phyloP scores from a whole-genome alignment of 371 early-diverging fungal species.

The Synchytrium microbalum region DNA sequence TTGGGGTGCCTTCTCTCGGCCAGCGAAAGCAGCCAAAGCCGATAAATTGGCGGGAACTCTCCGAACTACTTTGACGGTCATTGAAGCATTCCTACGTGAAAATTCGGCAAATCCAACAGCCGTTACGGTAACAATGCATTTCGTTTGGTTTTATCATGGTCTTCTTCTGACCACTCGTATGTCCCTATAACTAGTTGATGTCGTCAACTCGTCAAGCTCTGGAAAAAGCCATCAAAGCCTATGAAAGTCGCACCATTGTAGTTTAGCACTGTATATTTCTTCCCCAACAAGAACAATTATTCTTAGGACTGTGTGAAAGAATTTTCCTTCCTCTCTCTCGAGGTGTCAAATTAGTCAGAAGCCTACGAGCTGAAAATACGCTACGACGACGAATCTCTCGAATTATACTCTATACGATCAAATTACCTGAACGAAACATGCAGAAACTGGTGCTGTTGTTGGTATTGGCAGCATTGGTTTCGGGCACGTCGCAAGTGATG shows the following conservation, averaged over 20 bases:
- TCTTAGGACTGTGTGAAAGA: no score
- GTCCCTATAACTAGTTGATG: background rate
- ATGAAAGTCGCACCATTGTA: background rate
- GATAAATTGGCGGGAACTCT: background rate
- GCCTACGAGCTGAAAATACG: no score
- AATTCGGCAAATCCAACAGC: background rate
- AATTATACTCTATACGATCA: no score
- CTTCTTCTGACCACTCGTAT: no score
- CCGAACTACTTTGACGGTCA: background rate
- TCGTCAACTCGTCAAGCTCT: background rate
- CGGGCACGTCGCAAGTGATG: background rate
- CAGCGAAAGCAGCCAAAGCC: background rate
- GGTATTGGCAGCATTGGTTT: no score
- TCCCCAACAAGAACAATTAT: no score
- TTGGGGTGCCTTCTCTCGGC: background rate
- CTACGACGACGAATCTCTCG: no score
- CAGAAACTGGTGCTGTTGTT: no score
- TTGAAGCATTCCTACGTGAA: background rate
- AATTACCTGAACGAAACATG: no score
- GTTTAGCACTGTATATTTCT: no score
- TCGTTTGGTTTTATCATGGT: background rate
- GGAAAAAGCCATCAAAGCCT: background rate
- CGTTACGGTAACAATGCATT: background rate
- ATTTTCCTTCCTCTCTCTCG: no score
- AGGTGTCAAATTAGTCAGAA: no score